These are phyloP conservation scores for Aspergillus jensenii DNA, from an alignment of 2,329 filamentous ascomycete species.

Conservation along the genomic window DNA sequence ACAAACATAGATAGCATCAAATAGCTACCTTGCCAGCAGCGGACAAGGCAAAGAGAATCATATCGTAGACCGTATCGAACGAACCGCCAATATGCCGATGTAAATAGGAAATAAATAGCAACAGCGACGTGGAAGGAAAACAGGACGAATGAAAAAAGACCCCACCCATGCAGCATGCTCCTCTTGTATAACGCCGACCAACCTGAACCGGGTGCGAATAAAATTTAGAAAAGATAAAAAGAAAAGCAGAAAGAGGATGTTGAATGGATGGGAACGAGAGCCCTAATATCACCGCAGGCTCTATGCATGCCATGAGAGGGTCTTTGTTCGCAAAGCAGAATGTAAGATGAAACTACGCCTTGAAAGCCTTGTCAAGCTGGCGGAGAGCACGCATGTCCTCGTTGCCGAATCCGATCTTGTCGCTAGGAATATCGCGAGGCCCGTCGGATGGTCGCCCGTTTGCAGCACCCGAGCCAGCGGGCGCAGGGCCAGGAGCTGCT, in stretches of 20 bases:
- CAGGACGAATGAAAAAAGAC: not conserved
- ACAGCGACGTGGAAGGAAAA: not conserved
- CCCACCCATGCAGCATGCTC: not conserved
- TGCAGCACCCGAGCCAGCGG: constrained; percentile 16
- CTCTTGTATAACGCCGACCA: not conserved
- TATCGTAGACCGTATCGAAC: not conserved
- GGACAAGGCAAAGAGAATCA: not conserved
- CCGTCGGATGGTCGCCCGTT: constrained; percentile 35
- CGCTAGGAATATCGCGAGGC: constrained; percentile 56
- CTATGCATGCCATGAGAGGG: not conserved
- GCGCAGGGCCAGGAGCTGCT: not conserved
- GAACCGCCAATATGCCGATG: not conserved
- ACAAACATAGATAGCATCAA: too few species aligned
- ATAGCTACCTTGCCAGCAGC: too few species aligned
- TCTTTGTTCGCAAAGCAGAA: not conserved
- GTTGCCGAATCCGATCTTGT: constrained; percentile 56
- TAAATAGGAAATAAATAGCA: not conserved
- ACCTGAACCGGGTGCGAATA: not conserved
- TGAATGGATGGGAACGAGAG: not conserved
- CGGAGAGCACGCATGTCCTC: constrained; percentile 67
- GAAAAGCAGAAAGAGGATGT: not conserved
- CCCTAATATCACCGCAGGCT: not conserved
- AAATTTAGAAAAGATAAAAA: not conserved
- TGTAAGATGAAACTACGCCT: constrained; percentile 17
- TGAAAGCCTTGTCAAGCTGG: constrained; percentile 61